Conservation (phyloP, 805 yeast genomes). For the Zygosaccharomyces pseudorouxii region DNA sequence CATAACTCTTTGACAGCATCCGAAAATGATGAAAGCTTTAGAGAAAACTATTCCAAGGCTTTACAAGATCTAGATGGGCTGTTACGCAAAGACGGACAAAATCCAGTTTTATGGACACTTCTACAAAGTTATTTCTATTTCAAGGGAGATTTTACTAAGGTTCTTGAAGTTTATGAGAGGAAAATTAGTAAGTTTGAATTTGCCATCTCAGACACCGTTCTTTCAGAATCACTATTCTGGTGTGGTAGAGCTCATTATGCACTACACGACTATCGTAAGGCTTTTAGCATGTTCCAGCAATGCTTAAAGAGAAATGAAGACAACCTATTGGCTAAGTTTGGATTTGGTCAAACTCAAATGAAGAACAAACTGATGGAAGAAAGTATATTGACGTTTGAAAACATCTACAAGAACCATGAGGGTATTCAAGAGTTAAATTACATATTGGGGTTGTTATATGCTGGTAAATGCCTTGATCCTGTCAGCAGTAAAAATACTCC, state of each 20-base stretch:
- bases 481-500: constrained; percentile 19
- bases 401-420: constrained; percentile 58
- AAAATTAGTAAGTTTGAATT: constrained; percentile 39
- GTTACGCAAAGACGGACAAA: constrained; percentile 41
- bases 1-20: constrained; percentile 55
- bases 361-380: constrained; percentile 72
- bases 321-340: constrained; percentile 68
- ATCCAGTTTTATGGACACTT: constrained; percentile 59
- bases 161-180: constrained; percentile 54
- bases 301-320: constrained; percentile 61
- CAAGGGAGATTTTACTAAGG: constrained; percentile 53
- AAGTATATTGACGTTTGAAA: constrained; percentile 81
- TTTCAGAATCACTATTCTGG: constrained; percentile 76
- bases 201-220: constrained; percentile 33
- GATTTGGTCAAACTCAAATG: constrained; percentile 80
- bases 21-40: constrained; percentile 50
- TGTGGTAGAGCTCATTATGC: constrained; percentile 71
- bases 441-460: constrained; percentile 70
- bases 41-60: constrained; percentile 52
- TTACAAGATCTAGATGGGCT: constrained; percentile 41
- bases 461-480: constrained; percentile 41
- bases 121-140: constrained; percentile 71
- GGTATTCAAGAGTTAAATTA: constrained; percentile 70
- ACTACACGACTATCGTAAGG: constrained; percentile 54
- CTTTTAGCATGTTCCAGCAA: constrained; percentile 69